phyloP scores from a whole-genome alignment of 2,329 filamentous ascomycete species.

The Cladorrhinum sp. region DNA sequence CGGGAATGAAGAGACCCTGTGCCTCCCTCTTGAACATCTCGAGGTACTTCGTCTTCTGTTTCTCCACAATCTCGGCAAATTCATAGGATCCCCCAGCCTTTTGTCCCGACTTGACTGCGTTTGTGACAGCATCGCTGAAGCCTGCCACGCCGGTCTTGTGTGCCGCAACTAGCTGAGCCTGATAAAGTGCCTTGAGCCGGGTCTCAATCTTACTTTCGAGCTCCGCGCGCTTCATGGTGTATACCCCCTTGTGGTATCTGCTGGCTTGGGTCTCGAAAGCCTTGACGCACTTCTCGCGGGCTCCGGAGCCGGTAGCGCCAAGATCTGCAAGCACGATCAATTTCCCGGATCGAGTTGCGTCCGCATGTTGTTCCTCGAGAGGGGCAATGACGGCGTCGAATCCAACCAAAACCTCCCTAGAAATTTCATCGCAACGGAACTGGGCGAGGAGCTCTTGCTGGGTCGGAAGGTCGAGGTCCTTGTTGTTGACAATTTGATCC shows the following conservation, averaged over 20 bases:
- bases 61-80: conserved; percentile 87
- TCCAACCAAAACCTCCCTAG: conserved; percentile 76
- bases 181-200: conserved; percentile 83
- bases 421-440: conserved; percentile 96
- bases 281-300: conserved; percentile 70
- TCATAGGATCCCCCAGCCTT: conserved; percentile 90
- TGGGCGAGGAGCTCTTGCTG: conserved; percentile 96
- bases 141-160: conserved; percentile 83
- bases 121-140: conserved; percentile 85
- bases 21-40: conserved; percentile 74
- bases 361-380: conserved; percentile 81
- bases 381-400: conserved; percentile 83
- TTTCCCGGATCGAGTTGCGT: conserved; percentile 69
- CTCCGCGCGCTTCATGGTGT: conserved; percentile 78
- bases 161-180: conserved; percentile 80
- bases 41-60: conserved; percentile 74
- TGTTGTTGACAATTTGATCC: conserved; percentile 99
- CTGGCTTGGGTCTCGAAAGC: conserved; percentile 90
- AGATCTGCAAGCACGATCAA: conserved; percentile 71
- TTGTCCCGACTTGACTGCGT: conserved; percentile 84
- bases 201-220: conserved; percentile 82
- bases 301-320: conserved; percentile 67
- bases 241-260: conserved; percentile 95
- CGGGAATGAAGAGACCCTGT: conserved; percentile 69
- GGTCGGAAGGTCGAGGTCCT: conserved; percentile 92